Conservation (phyloP, 2,329 filamentous ascomycete species). For the Ilyonectria destructans region DNA sequence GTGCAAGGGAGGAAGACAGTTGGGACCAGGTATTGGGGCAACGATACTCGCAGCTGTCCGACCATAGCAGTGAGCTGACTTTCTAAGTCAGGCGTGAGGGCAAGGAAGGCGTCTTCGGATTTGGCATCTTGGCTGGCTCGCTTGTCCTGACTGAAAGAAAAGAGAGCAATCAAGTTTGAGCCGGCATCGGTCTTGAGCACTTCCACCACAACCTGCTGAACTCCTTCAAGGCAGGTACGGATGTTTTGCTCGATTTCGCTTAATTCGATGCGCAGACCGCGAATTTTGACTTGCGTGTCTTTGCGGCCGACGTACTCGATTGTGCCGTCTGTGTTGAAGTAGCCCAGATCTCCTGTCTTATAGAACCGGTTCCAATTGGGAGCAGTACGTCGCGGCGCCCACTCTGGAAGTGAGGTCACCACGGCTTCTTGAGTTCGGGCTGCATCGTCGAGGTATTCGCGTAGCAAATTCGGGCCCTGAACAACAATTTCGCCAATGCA, state of each 20-base stretch:
- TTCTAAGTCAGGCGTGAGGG: slow-evolving; percentile 10
- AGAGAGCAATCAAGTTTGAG: slow-evolving; percentile 23
- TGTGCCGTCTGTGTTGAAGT: slow-evolving; percentile 53
- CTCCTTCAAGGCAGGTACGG: slow-evolving; percentile 3
- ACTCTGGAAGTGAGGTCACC: slow-evolving; percentile 49
- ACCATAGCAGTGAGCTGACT: slow-evolving; percentile 9
- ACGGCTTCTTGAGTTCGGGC: slow-evolving; percentile 49
- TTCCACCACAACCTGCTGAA: slow-evolving; percentile 11
- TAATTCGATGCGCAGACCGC: slow-evolving; percentile 61
- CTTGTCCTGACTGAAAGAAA: slow-evolving; percentile 16
- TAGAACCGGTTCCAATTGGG: slow-evolving; percentile 35
- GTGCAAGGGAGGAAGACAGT: slow-evolving; percentile 26
- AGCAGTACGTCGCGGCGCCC: slow-evolving; percentile 14
- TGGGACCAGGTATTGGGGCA: slow-evolving; percentile 38
- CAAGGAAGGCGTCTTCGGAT: not conserved
- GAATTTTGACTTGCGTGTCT: slow-evolving; percentile 70
- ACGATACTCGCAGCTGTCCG: slow-evolving; percentile 8
- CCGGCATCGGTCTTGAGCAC: slow-evolving; percentile 15
- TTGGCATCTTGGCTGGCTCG: slow-evolving; percentile 6
- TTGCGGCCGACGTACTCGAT: slow-evolving; percentile 64
- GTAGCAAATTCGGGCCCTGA: slow-evolving; percentile 42
- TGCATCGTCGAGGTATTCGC: slow-evolving; percentile 43
- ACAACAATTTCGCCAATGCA: slow-evolving; percentile 42
- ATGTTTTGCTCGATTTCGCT: slow-evolving; percentile 35
- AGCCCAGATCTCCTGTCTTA: slow-evolving; percentile 44